Evolutionary conservation across 2,329 filamentous ascomycete genomes (phyloP).

Genomic region (Fusarium fracticaudum): DNA sequence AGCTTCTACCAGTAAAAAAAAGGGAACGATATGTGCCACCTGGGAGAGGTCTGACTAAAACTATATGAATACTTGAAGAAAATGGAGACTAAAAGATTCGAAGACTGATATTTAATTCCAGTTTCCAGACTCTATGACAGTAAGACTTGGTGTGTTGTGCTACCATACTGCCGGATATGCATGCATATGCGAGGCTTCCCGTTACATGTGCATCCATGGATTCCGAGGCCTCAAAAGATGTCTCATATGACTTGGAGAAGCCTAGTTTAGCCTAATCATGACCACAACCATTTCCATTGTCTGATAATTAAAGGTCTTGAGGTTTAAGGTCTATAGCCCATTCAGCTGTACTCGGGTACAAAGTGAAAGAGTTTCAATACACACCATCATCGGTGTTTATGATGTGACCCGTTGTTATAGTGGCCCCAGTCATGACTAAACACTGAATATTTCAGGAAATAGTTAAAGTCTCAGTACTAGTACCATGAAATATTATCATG

Average conservation of each 20-base stretch:
- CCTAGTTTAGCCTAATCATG: neutral
- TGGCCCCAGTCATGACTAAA: neutral
- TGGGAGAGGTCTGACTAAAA: neutral
- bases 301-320: neutral
- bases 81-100: neutral
- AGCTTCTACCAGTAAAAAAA: neutral
- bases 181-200: constrained; percentile 10
- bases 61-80: neutral
- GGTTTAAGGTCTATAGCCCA: neutral
- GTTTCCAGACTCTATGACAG: neutral
- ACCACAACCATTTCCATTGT: neutral
- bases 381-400: constrained; percentile 12
- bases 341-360: neutral
- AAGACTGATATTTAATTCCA: neutral
- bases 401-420: neutral
- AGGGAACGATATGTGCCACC: neutral
- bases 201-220: neutral
- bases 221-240: neutral
- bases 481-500: neutral
- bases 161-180: constrained; percentile 3
- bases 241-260: neutral
- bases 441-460: neutral
- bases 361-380: neutral
- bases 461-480: neutral
- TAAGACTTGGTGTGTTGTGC: constrained; percentile 13